A percentile compares a stretch with the other conserved stretches of the same genome.
phyloP scores from a whole-genome alignment of 1,139 yeast genomes.

The Protomyces inouyei region DNA sequence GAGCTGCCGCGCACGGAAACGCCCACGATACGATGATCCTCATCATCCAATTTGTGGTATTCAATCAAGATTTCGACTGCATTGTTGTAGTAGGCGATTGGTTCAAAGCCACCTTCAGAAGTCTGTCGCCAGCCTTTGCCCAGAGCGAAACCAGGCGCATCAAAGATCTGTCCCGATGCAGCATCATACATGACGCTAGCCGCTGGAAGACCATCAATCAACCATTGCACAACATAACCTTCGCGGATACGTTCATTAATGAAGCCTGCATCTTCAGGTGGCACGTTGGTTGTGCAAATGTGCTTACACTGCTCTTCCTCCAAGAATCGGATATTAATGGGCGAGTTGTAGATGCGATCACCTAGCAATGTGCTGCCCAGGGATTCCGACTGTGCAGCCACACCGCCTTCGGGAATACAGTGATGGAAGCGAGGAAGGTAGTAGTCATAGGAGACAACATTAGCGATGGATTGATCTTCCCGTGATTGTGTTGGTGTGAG shows the following conservation, averaged over 20 bases:
- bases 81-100: slow-evolving; percentile 57
- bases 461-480: slow-evolving; percentile 34
- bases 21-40: slow-evolving; percentile 82
- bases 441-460: slow-evolving; percentile 41
- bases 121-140: slow-evolving; percentile 48
- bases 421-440: slow-evolving; percentile 79
- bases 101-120: slow-evolving; percentile 38
- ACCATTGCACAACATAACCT: slow-evolving; percentile 86
- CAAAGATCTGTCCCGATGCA: slow-evolving; percentile 45
- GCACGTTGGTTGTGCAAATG: slow-evolving; percentile 58
- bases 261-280: slow-evolving; percentile 62
- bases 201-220: slow-evolving; percentile 91
- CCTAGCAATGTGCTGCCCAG: slow-evolving; percentile 92
- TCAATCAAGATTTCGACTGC: slow-evolving; percentile 76
- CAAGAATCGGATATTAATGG: slow-evolving; percentile 74
- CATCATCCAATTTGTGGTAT: slow-evolving; percentile 70
- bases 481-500: slow-evolving; percentile 68
- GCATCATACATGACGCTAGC: slow-evolving; percentile 63
- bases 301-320: slow-evolving; percentile 60
- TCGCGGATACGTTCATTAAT: slow-evolving; percentile 73
- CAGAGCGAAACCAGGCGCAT: slow-evolving; percentile 75
- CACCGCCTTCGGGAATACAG: slow-evolving; percentile 61
- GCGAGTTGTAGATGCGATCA: slow-evolving; percentile 90
- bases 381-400: slow-evolving; percentile 76
- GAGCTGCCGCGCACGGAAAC: slow-evolving; percentile 71